Base-by-base conservation (phyloP, 192 early-diverging fungal species). In the Podila epigama region DNA sequence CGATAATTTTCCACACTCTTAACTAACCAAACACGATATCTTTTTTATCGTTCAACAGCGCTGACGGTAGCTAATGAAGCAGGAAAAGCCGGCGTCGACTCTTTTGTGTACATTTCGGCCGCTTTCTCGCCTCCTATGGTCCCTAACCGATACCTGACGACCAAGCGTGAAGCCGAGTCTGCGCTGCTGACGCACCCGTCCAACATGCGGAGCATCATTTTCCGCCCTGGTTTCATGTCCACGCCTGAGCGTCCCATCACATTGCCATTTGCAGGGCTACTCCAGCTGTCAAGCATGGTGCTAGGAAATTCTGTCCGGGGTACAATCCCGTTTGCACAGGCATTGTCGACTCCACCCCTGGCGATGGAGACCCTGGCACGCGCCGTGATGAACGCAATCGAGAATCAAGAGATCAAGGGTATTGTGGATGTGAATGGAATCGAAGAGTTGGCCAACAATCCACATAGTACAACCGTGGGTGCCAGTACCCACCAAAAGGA, bases 41-140 rank as follows among this genome's bases (percentile, higher is more conserved):
- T 60, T 33, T 39, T 60, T 5, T 60, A 5, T 34, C 9, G 48
- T 15, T 25, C 51, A 33, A 31, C 64, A 86, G 91, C 90, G 6
- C 80, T 90, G 9, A 72, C 78, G 0, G 75, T 92, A 16, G 89
- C 90, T 15, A 80, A 82, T 20, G 75, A 79, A 12, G 89, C 85
- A 7, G 82, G 79, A 8, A 62, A 81, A 20, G 69, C 81, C 12
- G 80, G 81, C 6, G 69, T 90, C 7, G 68, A 82, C 5, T 83
- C 86, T 10, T 91, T 91, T 73, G 86, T 83, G 16, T 93, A 88
- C 52, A 82, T 93, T 28, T 93, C 92, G 13, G 92, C 92, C 15
- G 84, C 79, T 31, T 89, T 91, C 44, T 51, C 85, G 0, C 52
- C 91, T 22, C 92, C 92, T 16, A 81, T 89, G 8, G 67, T 93